Evolutionary conservation across 306 rosid species (phyloP).

Genomic region (Astragalus membranaceus): DNA sequence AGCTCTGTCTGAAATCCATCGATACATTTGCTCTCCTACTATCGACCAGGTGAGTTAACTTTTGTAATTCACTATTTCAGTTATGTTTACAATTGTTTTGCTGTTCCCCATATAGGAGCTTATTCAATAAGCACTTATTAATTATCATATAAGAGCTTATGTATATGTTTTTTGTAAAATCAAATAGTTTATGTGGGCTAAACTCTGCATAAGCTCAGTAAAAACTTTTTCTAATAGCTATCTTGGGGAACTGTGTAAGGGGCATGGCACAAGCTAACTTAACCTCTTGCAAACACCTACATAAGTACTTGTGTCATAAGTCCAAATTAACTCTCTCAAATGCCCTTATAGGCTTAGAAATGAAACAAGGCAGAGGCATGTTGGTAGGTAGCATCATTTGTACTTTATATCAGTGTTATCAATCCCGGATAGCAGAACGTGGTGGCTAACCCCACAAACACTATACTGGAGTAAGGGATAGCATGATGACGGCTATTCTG

Average conservation of each 20-base stretch:
- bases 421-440: no score
- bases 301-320: not conserved
- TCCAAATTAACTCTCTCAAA: not conserved
- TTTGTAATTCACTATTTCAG: not conserved
- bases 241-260: not conserved
- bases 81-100: not conserved
- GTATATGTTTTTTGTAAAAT: not conserved
- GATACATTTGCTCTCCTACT: conserved; percentile 47
- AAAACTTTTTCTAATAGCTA: not conserved
- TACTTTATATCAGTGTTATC: no score
- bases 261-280: not conserved
- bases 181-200: not conserved
- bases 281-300: not conserved
- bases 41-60: conserved; percentile 46
- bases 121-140: not conserved
- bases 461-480: no score
- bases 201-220: not conserved
- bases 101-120: not conserved
- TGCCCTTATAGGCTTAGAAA: not conserved
- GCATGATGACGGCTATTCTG: no score
- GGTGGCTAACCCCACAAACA: no score
- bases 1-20: conserved; percentile 46
- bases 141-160: not conserved
- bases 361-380: no score
- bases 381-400: no score